Evolutionary conservation across 768 basidiomycete genomes (phyloP), one percentile per base, ranked within the genome.

Genomic region (Pleurotus tuber-regium): DNA sequence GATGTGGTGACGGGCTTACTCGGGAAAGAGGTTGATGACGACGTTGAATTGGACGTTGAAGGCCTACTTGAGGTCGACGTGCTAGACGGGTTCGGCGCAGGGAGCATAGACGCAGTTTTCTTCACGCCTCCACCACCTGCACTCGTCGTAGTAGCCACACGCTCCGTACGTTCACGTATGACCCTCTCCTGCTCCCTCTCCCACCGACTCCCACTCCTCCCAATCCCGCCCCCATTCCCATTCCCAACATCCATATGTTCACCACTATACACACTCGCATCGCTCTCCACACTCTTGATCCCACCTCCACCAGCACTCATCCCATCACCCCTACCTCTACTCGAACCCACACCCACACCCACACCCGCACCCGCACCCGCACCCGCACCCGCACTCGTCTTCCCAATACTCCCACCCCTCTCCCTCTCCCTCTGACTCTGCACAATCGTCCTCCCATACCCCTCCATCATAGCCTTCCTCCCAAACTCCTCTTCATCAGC

Each of bases 381-480:
- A 21, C 21, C 35, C 23, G 26, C 40, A 16, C 26, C 36, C 12
- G 35, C 40, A 12, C 49, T 33, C 21, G 4, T 7, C 14, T 3
- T 47, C 25, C 25, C n/a, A 30, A 21, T 18, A 41, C 31, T 35
- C 38, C 43, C 43, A 26, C 21, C n/a, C 51, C 29, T 41, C 31
- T 36, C 51, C 26, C 11, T 57, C 44, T 33, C 30, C 54, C 41
- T 53, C 55, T 28, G 33, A 19, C 25, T 57, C n/a, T 7, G 49
- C 16, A 18, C 25, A 2, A 26, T 28, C 5, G 35, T 4, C 18
- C 31, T 23, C 2, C 31, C n/a, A 23, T 4, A 14, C 16, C 10
- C 42, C 43, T n/a, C n/a, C 39, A 48, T 55, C 31, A 31, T 23
- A 39, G 62, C 61, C 55, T 67, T 63, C 44, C 51, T 59, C 58